A percentile compares a stretch with the other conserved stretches of the same genome.
Conservation (phyloP, 1,284 basidiomycete genomes). For the Cutaneotrichosporon sp. region DNA sequence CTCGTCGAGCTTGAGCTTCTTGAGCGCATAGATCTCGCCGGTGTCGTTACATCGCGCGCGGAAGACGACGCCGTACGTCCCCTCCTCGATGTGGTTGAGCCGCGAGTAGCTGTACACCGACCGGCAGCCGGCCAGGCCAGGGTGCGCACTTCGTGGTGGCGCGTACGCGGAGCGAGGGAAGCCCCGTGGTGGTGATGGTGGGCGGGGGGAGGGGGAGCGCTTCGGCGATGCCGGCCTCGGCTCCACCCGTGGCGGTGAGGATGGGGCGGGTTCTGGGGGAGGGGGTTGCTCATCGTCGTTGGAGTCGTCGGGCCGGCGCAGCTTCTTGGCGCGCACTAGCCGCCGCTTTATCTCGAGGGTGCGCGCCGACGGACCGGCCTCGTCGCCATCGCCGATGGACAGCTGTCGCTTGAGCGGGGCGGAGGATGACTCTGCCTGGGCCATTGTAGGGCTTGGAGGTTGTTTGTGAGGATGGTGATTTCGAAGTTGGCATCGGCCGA, state of each 20-base stretch:
- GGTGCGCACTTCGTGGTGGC: slow-evolving; percentile 72
- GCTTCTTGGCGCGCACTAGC: slow-evolving; percentile 42
- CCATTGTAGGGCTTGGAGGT: neutral
- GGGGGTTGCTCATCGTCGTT: slow-evolving; percentile 5
- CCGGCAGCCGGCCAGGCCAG: slow-evolving; percentile 74
- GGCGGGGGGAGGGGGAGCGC: slow-evolving; percentile 6
- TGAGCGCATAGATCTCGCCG: slow-evolving; percentile 92
- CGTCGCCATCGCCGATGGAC: slow-evolving; percentile 2
- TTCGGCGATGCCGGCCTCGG: neutral
- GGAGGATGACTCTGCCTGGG: slow-evolving; percentile 7
- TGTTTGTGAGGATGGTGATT: neutral
- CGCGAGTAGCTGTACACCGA: slow-evolving; percentile 91
- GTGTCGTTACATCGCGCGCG: slow-evolving; percentile 91
- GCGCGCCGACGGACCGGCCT: slow-evolving; percentile 3
- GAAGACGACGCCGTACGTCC: slow-evolving; percentile 97
- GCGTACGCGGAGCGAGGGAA: slow-evolving; percentile 55
- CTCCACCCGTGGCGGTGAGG: slow-evolving; percentile 2
- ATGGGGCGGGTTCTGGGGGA: neutral
- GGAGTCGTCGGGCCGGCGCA: slow-evolving; percentile 29
- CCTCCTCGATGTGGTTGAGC: slow-evolving; percentile 98
- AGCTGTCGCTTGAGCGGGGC: slow-evolving; percentile 9
- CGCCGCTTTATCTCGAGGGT: slow-evolving; percentile 35
- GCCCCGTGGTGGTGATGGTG: slow-evolving; percentile 1
- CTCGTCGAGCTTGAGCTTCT: slow-evolving; percentile 97
- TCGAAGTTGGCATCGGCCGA: neutral